Base-by-base conservation (phyloP, 495 filamentous ascomycete species). In the Tuber calosporum region DNA sequence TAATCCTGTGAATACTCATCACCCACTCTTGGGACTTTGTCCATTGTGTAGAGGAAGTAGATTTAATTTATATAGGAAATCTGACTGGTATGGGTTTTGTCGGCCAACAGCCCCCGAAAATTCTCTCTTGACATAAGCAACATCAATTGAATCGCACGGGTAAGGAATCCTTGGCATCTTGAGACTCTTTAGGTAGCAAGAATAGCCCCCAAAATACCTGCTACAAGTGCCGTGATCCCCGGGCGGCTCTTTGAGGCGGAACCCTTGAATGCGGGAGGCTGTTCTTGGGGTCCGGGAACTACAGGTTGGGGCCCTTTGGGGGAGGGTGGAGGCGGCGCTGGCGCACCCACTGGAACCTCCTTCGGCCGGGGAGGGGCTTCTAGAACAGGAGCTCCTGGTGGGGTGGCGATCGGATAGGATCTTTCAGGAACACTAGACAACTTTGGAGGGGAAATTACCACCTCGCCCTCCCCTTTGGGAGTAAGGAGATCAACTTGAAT, bases 181-280 rank as follows among this genome's bases (percentile, higher is more conserved):
- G 26, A 62, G 5, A 34, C 11, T 17, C 9, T 62, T 62, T 15
- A 62, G 34, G 34, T 2, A 5, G 53, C 53, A 17, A 62, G 53
- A 30, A 62, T 62, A 34, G 45, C 71, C 20, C 74, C 71, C 15
- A 41, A 43, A 1, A 78, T 30, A 67, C 43, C 67, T 19, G 71
- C 45, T 36, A 70, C 41, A 19, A 78, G 68, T 15, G 67, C 76
- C 48, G 68, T 19, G 40, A 74, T 41, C 2, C 43, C 68, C 40
- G 76, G 53, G 7, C 37, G 70, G 67, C 34, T 71, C 38, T 69
- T 70, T 26, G 74, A 37, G 22, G 70, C 79, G 8, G 74, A 69
- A 36, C 71, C 79, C 43, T 77, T 45, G 42, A 80, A 80, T 15
- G 11, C 43, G 19, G 67, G 62, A 37, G 67, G 76, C 13, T 79